These are phyloP conservation scores for Fusarium poae DNA, from an alignment of 2,329 filamentous ascomycete genomes.

Conservation along the genomic window DNA sequence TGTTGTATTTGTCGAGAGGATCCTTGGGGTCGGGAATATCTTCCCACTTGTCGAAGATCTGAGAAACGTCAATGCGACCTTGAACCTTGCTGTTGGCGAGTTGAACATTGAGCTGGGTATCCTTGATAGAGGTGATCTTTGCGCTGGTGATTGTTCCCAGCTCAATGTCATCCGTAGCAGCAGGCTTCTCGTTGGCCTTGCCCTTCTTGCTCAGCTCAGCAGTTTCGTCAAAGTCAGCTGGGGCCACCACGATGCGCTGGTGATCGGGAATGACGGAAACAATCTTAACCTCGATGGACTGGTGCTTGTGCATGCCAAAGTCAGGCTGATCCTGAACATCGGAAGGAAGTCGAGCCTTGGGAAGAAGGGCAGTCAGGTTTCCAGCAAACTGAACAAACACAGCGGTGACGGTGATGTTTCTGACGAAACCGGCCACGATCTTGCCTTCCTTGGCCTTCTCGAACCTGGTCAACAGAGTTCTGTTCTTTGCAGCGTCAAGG, in stretches of 20 bases:
- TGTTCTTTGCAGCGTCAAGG: conserved; percentile 78
- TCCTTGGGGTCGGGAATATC: conserved; percentile 85
- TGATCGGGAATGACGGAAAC: conserved; percentile 78
- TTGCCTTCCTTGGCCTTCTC: conserved; percentile 78
- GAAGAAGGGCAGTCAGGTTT: conserved; percentile 81
- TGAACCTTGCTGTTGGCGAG: conserved; percentile 80
- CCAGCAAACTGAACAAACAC: conserved; percentile 91
- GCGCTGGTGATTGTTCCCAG: conserved; percentile 82
- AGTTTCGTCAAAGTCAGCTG: conserved; percentile 62
- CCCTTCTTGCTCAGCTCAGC: conserved; percentile 56
- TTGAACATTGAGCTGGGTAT: conserved; percentile 91
- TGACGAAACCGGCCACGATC: conserved; percentile 82
- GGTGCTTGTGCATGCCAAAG: conserved; percentile 83
- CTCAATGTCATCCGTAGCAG: conserved; percentile 75
- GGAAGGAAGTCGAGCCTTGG: conserved; percentile 81
- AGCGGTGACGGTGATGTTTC: conserved; percentile 83
- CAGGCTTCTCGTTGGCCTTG: conserved; percentile 51
- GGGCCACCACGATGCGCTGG: conserved; percentile 73
- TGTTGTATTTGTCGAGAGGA: conserved; percentile 79
- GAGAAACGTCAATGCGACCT: conserved; percentile 92
- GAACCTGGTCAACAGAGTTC: conserved; percentile 77
- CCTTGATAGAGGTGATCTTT: conserved; percentile 84
- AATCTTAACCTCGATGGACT: conserved; percentile 80
- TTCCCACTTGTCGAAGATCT: conserved; percentile 89
- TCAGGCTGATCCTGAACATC: conserved; percentile 75